Conservation (phyloP, 2,329 filamentous ascomycete species). For the Diplodia mutila region DNA sequence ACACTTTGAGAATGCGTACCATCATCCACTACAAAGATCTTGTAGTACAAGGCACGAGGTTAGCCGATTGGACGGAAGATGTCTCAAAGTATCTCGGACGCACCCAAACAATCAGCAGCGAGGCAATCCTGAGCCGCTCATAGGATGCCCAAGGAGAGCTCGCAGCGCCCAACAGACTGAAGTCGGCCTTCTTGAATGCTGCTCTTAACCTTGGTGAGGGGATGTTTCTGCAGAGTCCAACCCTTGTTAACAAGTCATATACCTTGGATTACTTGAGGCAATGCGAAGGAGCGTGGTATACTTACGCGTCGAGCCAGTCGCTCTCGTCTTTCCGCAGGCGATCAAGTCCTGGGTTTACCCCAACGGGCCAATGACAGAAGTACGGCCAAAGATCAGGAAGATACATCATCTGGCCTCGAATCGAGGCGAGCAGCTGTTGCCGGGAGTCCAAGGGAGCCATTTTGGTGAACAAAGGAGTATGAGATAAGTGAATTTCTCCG, state of each 20-base stretch:
- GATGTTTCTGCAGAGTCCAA: background rate
- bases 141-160: background rate
- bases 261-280: too few relatives aligned
- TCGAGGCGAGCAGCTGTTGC: background rate
- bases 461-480: background rate
- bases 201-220: background rate
- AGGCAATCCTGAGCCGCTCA: background rate
- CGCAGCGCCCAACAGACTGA: background rate
- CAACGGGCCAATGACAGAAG: background rate
- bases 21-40: background rate
- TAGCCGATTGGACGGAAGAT: background rate
- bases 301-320: background rate
- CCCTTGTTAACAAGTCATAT: background rate
- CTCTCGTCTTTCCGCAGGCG: background rate
- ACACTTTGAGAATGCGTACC: background rate
- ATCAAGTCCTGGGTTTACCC: background rate
- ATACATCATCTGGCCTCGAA: background rate
- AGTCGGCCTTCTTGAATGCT: background rate
- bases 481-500: background rate
- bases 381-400: background rate
- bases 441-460: background rate
- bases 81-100: background rate
- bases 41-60: background rate
- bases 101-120: constrained; percentile 7
- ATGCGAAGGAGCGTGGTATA: too few relatives aligned